Evolutionary conservation across 2,329 filamentous ascomycete genomes (phyloP).

Genomic region (Aureobasidium sp.): DNA sequence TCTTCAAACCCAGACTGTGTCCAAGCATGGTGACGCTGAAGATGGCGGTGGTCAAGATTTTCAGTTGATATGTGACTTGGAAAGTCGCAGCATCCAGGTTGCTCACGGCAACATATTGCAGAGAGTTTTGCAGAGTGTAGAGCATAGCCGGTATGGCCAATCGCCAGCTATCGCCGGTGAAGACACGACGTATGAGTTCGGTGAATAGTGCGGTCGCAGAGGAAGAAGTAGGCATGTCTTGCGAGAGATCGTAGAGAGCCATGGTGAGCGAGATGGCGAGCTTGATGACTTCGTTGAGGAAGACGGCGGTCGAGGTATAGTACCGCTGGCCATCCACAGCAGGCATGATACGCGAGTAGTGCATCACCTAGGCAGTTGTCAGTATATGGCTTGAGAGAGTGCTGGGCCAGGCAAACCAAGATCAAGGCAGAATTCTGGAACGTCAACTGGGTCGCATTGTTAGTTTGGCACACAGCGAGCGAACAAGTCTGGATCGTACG

Average conservation of each 20-base stretch:
- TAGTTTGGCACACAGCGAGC: constrained; percentile 18
- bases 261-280: constrained; percentile 78
- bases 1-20: constrained; percentile 60
- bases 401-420: constrained; percentile 44
- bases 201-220: constrained; percentile 73
- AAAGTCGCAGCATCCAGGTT: constrained; percentile 91
- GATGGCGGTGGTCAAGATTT: constrained; percentile 83
- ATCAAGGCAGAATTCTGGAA: constrained; percentile 76
- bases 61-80: constrained; percentile 87
- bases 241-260: constrained; percentile 79
- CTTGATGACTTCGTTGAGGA: constrained; percentile 89
- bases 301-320: constrained; percentile 87
- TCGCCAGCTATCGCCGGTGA: constrained; percentile 91
- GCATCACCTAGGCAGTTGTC: constrained; percentile 61
- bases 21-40: constrained; percentile 77
- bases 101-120: constrained; percentile 86
- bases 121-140: constrained; percentile 87
- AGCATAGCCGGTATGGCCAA: constrained; percentile 79
- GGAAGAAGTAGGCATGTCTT: constrained; percentile 67
- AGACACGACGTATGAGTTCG: constrained; percentile 72
- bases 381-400: background rate
- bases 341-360: constrained; percentile 95
- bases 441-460: constrained; percentile 52
- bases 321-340: constrained; percentile 75
- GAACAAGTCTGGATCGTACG: constrained; percentile 36